Percentiles rank a stretch among this genome's conserved stretches.
phyloP scores from a whole-genome alignment of 768 basidiomycete species.

The Russula compacta region DNA sequence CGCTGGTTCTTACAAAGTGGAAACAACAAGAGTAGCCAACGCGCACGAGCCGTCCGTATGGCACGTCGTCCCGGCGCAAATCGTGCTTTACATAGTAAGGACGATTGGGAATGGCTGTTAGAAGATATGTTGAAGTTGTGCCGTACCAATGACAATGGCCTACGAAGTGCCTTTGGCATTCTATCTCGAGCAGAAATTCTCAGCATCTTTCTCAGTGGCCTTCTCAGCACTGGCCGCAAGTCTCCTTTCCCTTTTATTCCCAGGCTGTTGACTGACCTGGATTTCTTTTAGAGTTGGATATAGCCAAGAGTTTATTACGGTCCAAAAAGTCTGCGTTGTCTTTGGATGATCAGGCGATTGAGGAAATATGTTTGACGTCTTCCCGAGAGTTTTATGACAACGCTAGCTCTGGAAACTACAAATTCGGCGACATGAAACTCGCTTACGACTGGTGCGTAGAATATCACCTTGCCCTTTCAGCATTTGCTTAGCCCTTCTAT shows the following conservation, averaged over 20 bases:
- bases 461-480: not conserved
- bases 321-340: constrained; percentile 37
- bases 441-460: constrained; percentile 83
- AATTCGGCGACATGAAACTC: constrained; percentile 89
- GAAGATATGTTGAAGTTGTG: constrained; percentile 86
- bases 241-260: constrained; percentile 21
- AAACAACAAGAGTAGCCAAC: constrained; percentile 56
- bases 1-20: constrained; percentile 87
- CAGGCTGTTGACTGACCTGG: not conserved
- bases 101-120: constrained; percentile 82
- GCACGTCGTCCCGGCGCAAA: constrained; percentile 56
- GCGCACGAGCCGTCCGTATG: constrained; percentile 81
- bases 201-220: constrained; percentile 77
- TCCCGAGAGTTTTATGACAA: constrained; percentile 95
- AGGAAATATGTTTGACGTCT: constrained; percentile 71
- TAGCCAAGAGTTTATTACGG: constrained; percentile 56
- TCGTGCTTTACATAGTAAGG: constrained; percentile 46
- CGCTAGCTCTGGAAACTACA: constrained; percentile 84
- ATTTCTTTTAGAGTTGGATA: constrained; percentile 44
- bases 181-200: constrained; percentile 62
- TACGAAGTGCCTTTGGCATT: constrained; percentile 74
- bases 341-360: constrained; percentile 44
- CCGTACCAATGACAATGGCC: constrained; percentile 47
- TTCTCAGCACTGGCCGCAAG: constrained; percentile 84
- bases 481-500: not conserved